phyloP scores from a whole-genome alignment of 2,329 filamentous ascomycete species.

The Exophiala alcalophila region DNA sequence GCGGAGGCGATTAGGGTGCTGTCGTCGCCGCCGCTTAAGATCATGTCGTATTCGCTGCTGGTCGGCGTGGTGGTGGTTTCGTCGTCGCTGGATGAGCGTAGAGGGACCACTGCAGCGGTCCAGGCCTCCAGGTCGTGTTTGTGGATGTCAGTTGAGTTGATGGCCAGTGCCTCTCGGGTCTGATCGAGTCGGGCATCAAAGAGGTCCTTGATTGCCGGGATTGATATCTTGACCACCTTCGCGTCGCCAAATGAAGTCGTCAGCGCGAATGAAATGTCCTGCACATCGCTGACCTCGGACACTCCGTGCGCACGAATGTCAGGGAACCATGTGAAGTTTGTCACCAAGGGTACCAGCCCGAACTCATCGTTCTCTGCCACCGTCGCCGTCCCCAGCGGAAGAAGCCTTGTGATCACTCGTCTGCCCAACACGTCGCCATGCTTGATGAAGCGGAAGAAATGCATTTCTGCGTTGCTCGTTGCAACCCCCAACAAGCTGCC shows the following conservation, averaged over 20 bases:
- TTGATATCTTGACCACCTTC: constrained; percentile 28
- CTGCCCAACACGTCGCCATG: constrained; percentile 24
- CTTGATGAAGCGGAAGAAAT: constrained; percentile 51
- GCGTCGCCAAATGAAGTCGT: constrained; percentile 39
- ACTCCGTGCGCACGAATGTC: constrained; percentile 15
- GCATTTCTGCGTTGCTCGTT: constrained; percentile 70
- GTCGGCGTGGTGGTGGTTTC: not conserved
- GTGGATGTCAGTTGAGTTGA: constrained; percentile 34
- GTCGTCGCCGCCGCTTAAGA: constrained; percentile 69
- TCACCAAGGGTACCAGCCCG: constrained; percentile 22
- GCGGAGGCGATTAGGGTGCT: constrained; percentile 47
- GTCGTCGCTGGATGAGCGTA: constrained; percentile 7
- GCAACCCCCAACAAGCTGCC: constrained; percentile 66
- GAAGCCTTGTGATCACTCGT: constrained; percentile 42
- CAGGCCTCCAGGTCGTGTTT: constrained; percentile 65
- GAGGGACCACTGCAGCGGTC: constrained; percentile 62
- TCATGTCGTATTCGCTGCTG: constrained; percentile 3
- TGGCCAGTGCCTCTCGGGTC: constrained; percentile 21
- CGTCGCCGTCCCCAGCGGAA: constrained; percentile 28
- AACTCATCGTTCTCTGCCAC: constrained; percentile 19
- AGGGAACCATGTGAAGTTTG: constrained; percentile 28
- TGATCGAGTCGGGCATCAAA: constrained; percentile 11
- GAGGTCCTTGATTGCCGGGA: constrained; percentile 37
- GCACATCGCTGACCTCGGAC: constrained; percentile 15
- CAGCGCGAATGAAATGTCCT: constrained; percentile 32